These are phyloP conservation scores for Kurtzmaniella fragi DNA, from an alignment of 805 yeast genomes.

Conservation along the genomic window DNA sequence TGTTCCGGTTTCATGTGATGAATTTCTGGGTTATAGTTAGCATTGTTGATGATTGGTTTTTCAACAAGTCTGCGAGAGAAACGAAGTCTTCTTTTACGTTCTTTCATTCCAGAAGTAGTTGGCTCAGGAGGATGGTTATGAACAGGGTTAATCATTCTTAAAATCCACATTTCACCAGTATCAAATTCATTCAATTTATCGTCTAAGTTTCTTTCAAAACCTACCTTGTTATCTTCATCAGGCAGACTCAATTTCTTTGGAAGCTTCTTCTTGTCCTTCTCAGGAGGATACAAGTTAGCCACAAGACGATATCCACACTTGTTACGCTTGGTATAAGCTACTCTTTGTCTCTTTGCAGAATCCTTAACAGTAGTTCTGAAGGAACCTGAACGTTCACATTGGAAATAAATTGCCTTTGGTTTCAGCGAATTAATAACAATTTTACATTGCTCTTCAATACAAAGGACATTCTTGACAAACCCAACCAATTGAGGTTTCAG, in stretches of 20 bases:
- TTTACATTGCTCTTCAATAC: constrained; percentile 33
- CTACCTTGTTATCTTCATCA: constrained; percentile 15
- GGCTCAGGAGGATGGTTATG: constrained; percentile 45
- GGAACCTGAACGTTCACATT: constrained; percentile 41
- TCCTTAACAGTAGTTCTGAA: constrained; percentile 45
- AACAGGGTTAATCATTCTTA: constrained; percentile 41
- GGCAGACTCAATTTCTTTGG: constrained; percentile 9
- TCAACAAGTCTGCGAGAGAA: constrained; percentile 38
- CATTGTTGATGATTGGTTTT: constrained; percentile 25
- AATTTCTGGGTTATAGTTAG: constrained; percentile 7
- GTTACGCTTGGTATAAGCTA: constrained; percentile 42
- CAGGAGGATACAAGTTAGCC: constrained; percentile 40
- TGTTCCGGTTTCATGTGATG: constrained; percentile 5
- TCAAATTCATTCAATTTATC: constrained; percentile 20
- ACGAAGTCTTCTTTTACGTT: constrained; percentile 31
- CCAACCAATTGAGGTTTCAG: constrained; percentile 22
- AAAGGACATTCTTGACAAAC: constrained; percentile 34
- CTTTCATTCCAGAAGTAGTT: constrained; percentile 16
- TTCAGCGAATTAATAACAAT: constrained; percentile 43
- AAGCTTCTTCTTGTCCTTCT: constrained; percentile 35
- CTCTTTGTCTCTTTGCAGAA: constrained; percentile 40
- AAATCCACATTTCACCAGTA: constrained; percentile 40
- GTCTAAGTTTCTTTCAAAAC: constrained; percentile 20
- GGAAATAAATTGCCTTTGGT: constrained; percentile 45
- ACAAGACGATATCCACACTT: constrained; percentile 44